A percentile compares a stretch with the other conserved stretches of the same genome.
Evolutionary conservation across 306 rosid genomes (phyloP).

Genomic region (Sicyos edulis): DNA sequence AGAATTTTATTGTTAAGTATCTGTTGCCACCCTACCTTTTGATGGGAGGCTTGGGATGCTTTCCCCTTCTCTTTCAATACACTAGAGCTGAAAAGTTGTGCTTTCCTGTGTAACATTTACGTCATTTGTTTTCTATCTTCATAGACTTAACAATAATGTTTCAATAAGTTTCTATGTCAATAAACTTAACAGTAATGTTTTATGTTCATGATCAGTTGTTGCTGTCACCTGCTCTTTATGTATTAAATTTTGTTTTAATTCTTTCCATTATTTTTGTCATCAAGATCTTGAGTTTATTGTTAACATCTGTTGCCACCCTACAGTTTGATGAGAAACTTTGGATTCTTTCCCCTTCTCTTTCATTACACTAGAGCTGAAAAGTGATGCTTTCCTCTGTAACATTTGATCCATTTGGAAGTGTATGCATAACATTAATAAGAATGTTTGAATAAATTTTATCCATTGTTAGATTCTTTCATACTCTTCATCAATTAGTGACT

Average conservation of each 20-base stretch:
- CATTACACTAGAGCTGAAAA: slow-evolving; percentile 14
- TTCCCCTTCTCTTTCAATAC: slow-evolving; percentile 11
- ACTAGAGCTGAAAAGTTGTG: slow-evolving; percentile 18
- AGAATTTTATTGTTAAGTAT: slow-evolving; percentile 23
- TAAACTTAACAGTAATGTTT: background rate
- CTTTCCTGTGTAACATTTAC: slow-evolving; percentile 13
- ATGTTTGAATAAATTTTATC: slow-evolving; percentile 41
- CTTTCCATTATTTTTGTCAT: slow-evolving; percentile 12
- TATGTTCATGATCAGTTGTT: slow-evolving; percentile 32
- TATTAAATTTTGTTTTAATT: slow-evolving; percentile 21
- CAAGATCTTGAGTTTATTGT: slow-evolving; percentile 17
- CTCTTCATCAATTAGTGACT: background rate
- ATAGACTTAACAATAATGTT: too few species aligned
- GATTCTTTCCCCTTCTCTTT: slow-evolving; percentile 35
- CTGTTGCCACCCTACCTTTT: slow-evolving; percentile 43
- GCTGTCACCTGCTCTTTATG: slow-evolving; percentile 28
- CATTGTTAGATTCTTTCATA: slow-evolving; percentile 24
- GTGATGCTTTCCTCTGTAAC: slow-evolving; percentile 15
- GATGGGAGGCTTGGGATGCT: slow-evolving; percentile 60
- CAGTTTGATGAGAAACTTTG: slow-evolving; percentile 49
- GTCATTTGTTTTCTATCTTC: too few species aligned
- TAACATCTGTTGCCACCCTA: slow-evolving; percentile 36
- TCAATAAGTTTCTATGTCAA: background rate
- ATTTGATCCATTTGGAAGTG: slow-evolving; percentile 32
- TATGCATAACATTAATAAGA: slow-evolving; percentile 33